Conservation (phyloP, 192 early-diverging fungal species). For the Coemansia sp. region DNA sequence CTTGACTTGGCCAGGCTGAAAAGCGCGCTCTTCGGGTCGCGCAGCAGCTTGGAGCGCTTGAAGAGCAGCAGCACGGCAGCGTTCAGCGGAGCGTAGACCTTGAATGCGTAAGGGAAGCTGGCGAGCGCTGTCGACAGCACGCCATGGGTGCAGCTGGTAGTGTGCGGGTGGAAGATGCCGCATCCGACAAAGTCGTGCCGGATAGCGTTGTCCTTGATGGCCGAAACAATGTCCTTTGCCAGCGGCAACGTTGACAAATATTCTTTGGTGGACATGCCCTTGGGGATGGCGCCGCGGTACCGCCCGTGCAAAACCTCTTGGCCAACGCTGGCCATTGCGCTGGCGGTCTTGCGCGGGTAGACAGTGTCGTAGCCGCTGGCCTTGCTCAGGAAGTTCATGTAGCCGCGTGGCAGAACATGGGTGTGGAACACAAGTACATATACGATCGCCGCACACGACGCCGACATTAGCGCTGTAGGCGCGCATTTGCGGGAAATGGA, state of each 20-base stretch:
- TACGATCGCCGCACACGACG: conserved; percentile 36
- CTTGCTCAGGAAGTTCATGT: conserved; percentile 58
- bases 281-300: conserved; percentile 34
- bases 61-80: conserved; percentile 54
- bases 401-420: conserved; percentile 61
- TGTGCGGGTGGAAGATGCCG: conserved; percentile 64
- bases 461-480: conserved; percentile 42
- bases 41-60: conserved; percentile 54
- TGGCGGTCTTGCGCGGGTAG: conserved; percentile 19
- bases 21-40: conserved; percentile 59
- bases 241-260: conserved; percentile 59
- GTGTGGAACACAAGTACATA: conserved; percentile 60
- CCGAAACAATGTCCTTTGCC: conserved; percentile 56
- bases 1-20: conserved; percentile 59
- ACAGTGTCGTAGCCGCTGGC: conserved; percentile 37
- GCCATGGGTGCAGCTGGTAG: conserved; percentile 54
- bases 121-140: conserved; percentile 44
- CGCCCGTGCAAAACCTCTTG: conserved; percentile 2
- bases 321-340: conserved; percentile 17
- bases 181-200: conserved; percentile 62
- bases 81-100: conserved; percentile 68
- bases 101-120: conserved; percentile 59
- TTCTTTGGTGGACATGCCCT: conserved; percentile 55
- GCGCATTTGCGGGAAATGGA: conserved; percentile 19
- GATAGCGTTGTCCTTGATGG: conserved; percentile 37